Percentiles rank a stretch among this genome's conserved stretches.
These are phyloP conservation scores for Saccharum officinarum DNA, from an alignment of 176 grass and related monocot species.

Conservation along the genomic window DNA sequence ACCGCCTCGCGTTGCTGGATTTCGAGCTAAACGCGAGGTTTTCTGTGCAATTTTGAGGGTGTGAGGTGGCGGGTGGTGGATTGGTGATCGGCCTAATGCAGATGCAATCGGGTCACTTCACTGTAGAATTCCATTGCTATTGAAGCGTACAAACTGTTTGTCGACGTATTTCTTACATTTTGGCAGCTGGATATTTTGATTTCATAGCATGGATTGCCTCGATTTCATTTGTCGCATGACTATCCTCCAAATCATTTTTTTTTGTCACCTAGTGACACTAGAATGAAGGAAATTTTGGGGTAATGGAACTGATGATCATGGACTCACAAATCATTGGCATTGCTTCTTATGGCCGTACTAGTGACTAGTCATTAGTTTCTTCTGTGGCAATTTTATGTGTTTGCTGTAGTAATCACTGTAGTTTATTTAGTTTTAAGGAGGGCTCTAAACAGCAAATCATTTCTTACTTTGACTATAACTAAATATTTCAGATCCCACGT, in stretches of 20 bases:
- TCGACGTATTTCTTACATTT: not conserved
- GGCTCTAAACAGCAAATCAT: not conserved
- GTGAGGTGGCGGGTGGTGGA: not conserved
- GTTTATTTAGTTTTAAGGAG: not conserved
- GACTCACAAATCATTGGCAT: not conserved
- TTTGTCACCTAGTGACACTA: not conserved
- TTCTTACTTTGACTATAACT: not conserved
- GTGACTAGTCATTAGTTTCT: not conserved
- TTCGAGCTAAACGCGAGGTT: not conserved
- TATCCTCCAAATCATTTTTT: not conserved
- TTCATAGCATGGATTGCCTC: not conserved
- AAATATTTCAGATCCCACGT: not conserved
- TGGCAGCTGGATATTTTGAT: not conserved
- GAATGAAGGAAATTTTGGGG: not conserved
- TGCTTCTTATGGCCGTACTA: not conserved
- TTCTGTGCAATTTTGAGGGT: constrained; percentile 26
- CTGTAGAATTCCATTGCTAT: not conserved
- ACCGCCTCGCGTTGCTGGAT: too few species aligned
- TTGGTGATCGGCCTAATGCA: constrained; percentile 6
- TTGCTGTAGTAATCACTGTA: not conserved
- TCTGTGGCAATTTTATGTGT: not conserved
- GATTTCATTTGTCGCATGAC: not conserved
- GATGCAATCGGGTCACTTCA: constrained; percentile 1
- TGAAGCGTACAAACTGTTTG: not conserved
- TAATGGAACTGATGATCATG: not conserved